Evolutionary conservation across 805 yeast genomes (phyloP).

Genomic region (Metahyphopichia silvanorum): DNA sequence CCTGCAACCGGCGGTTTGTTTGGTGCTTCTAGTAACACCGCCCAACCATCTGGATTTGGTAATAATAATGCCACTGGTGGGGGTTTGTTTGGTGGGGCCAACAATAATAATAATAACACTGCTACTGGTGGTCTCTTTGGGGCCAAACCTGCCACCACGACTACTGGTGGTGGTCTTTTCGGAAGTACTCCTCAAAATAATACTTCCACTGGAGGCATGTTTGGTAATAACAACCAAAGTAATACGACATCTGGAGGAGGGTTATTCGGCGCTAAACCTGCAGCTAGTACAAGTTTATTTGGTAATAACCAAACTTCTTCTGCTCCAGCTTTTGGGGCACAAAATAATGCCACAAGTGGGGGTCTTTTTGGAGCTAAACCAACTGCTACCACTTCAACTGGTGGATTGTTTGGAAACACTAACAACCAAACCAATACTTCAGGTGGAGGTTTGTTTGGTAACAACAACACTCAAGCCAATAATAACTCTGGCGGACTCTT

Average conservation of each 20-base stretch:
- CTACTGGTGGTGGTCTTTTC: constrained; percentile 25
- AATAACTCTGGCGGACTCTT: constrained; percentile 23
- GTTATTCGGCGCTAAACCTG: constrained; percentile 36
- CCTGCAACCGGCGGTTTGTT: constrained; percentile 13
- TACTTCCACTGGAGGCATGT: constrained; percentile 15
- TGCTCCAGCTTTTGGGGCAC: constrained; percentile 10
- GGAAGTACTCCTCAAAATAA: constrained; percentile 12
- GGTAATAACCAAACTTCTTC: constrained; percentile 28
- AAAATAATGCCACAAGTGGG: constrained; percentile 2
- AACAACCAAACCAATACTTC: constrained; percentile 8
- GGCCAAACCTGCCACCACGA: constrained; percentile 8
- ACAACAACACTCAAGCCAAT: constrained; percentile 8
- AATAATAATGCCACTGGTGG: constrained; percentile 16
- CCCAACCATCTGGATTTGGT: constrained; percentile 16
- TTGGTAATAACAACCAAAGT: constrained; percentile 12
- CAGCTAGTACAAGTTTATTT: constrained; percentile 34
- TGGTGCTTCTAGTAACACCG: constrained; percentile 19
- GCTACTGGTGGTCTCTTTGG: constrained; percentile 30
- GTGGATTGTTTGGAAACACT: constrained; percentile 20
- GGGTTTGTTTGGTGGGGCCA: constrained; percentile 22
- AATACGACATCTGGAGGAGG: constrained; percentile 38
- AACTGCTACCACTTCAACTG: constrained; percentile 16
- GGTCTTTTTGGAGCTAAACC: constrained; percentile 13
- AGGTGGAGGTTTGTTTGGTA: constrained; percentile 40
- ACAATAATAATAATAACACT: constrained; percentile 9